Conservation (phyloP, 2,329 filamentous ascomycete genomes). For the Pseudohalonectria lignicola region DNA sequence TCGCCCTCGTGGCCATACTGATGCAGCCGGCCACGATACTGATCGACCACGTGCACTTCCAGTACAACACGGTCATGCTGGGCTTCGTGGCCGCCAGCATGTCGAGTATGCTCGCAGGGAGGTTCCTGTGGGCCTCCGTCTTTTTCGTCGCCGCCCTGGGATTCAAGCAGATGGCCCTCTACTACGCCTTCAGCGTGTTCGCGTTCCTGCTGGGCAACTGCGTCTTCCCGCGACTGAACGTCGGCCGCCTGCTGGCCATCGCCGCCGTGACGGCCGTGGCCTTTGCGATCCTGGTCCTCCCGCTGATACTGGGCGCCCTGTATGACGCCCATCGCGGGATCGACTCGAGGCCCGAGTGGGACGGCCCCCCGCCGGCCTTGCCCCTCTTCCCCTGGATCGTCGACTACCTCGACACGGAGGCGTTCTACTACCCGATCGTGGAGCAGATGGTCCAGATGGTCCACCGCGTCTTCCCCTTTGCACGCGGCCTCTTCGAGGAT, state of each 20-base stretch:
- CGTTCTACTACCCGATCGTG: slow-evolving; percentile 62
- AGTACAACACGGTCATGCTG: slow-evolving; percentile 98
- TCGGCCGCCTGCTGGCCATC: slow-evolving; percentile 62
- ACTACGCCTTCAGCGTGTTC: slow-evolving; percentile 90
- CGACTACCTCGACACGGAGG: slow-evolving; percentile 47
- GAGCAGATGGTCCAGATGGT: slow-evolving; percentile 75
- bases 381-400: slow-evolving; percentile 50
- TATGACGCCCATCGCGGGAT: slow-evolving; percentile 59
- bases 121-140: slow-evolving; percentile 78
- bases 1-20: slow-evolving; percentile 80
- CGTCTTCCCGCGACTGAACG: slow-evolving; percentile 60
- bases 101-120: slow-evolving; percentile 77
- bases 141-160: slow-evolving; percentile 92
- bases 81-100: slow-evolving; percentile 79
- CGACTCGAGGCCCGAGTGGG: slow-evolving; percentile 41
- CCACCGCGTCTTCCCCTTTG: slow-evolving; percentile 91
- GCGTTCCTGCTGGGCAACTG: slow-evolving; percentile 83
- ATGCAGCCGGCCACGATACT: slow-evolving; percentile 87
- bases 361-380: slow-evolving; percentile 48
- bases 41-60: slow-evolving; percentile 91
- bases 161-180: slow-evolving; percentile 99
- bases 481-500: slow-evolving; percentile 93
- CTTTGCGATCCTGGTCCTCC: slow-evolving; percentile 66
- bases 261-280: slow-evolving; percentile 60
- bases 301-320: slow-evolving; percentile 61